Conservation (phyloP, 495 filamentous ascomycete species). For the Clohesyomyces aquaticus region DNA sequence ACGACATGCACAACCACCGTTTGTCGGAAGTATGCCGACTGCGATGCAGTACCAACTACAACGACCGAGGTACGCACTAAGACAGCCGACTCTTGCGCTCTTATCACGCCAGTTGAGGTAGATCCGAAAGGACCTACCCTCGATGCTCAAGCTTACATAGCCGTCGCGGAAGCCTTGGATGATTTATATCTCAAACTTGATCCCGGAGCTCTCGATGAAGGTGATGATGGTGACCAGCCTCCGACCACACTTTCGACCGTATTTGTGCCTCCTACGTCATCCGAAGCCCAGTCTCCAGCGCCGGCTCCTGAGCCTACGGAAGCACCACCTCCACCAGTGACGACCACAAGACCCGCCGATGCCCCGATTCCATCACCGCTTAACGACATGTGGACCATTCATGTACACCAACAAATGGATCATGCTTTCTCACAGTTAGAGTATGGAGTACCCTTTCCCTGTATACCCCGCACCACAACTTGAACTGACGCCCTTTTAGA, state of each 20-base stretch:
- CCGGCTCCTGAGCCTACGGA: conserved; percentile 5
- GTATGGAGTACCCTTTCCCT: neutral
- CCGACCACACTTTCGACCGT: conserved; percentile 1
- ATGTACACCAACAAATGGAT: conserved; percentile 7
- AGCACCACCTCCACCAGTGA: neutral
- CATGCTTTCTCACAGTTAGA: neutral
- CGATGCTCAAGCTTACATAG: neutral
- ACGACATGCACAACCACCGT: conserved; percentile 9
- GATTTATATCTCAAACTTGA: neutral
- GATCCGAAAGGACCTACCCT: neutral
- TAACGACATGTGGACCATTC: neutral
- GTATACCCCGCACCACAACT: neutral
- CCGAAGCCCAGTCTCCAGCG: neutral
- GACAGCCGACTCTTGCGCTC: neutral
- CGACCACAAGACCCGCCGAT: too few species aligned
- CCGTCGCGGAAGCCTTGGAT: neutral
- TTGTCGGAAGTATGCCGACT: neutral
- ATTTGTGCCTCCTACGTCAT: neutral
- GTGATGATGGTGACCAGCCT: neutral
- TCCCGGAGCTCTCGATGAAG: neutral
- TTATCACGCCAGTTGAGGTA: neutral
- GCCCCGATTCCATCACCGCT: neutral
- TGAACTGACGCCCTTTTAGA: neutral
- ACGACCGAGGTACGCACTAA: conserved; percentile 1
- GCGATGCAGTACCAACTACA: neutral